phyloP scores from a whole-genome alignment of 169 alveolate genomes.

The Plasmodium falciparum region DNA sequence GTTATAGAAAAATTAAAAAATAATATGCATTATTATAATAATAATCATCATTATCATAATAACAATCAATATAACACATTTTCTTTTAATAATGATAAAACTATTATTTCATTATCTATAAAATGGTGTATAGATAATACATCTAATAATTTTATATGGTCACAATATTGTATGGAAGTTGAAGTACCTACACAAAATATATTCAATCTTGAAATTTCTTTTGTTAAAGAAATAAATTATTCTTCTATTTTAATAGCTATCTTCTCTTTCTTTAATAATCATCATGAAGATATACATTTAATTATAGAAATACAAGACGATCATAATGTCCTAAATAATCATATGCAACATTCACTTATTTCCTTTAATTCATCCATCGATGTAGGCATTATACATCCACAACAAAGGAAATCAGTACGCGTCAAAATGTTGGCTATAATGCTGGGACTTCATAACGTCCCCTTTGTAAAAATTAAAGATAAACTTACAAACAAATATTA shows the following conservation, averaged over 20 bases:
- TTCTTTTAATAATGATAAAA: constrained; percentile 31
- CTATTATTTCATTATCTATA: constrained; percentile 39
- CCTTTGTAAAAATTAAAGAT: constrained; percentile 31
- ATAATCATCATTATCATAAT: not conserved
- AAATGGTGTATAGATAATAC: constrained; percentile 59
- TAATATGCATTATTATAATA: not conserved
- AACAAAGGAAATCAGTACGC: constrained; percentile 31
- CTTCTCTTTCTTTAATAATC: constrained; percentile 40
- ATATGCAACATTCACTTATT: constrained; percentile 22
- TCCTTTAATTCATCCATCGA: constrained; percentile 45
- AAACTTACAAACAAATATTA: constrained; percentile 14
- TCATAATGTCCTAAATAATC: constrained; percentile 1
- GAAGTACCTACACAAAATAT: constrained; percentile 35
- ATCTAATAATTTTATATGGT: constrained; percentile 52
- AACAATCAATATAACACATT: constrained; percentile 5
- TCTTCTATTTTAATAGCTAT: constrained; percentile 46
- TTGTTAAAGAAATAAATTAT: constrained; percentile 63
- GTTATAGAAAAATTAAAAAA: not conserved
- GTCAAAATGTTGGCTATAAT: constrained; percentile 53
- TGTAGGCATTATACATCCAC: constrained; percentile 45
- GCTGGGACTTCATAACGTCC: constrained; percentile 50
- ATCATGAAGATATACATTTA: constrained; percentile 45
- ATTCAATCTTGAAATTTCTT: constrained; percentile 47
- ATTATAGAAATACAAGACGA: constrained; percentile 43
- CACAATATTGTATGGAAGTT: constrained; percentile 52